Evolutionary conservation across 441 rosid species (phyloP), one percentile per base, ranked within the genome.

Genomic region (Populus hybrid): DNA sequence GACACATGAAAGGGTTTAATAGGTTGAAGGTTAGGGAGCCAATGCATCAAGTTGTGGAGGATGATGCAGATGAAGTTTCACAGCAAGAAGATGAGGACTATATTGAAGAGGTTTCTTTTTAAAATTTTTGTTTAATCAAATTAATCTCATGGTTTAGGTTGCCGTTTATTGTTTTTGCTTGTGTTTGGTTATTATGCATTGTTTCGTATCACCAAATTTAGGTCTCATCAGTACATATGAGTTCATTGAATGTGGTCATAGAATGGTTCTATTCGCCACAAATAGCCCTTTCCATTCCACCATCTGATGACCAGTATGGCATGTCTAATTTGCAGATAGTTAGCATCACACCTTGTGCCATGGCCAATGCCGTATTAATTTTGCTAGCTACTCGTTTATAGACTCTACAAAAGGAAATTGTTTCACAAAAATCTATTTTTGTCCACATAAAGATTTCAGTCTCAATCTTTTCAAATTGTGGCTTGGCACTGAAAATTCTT

Each of bases 1-100:
- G 98, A 35, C 99, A 95, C 83, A 88, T 93, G 93, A 95, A 93
- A 78, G 95, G 94, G 40, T 87, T 84, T 76, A 90, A 85, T 71
- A 85, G 98, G 72, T 74, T 64, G 77, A 90, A 88, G 76, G 86
- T 86, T 71, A 87, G 93, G 74, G 94, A 92, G 63, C 90, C 97
- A 7, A 76, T 83, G 81, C 73, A 75, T 6, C 83, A 78, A 71
- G 74, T 70, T 6, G 83, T 83, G 59, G 79, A 69, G 40, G 88
- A 78, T 73, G 93, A 88, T 45, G 85, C 66, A 61, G 85, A 63
- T 67, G 85, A 77, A 8, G 78, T 31, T 21, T 72, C 80, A 0
- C 79, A 79, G 76, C 75, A 72, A 77, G 87, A 78, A 66, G 87
- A 84, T 16, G 87, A 81, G 78, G 87, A 85, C 76, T 85, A 83